Percentiles rank a stretch among this genome's conserved stretches.
Evolutionary conservation across 169 alveolate genomes (phyloP).

Genomic region (Plasmodium reichenowi): DNA sequence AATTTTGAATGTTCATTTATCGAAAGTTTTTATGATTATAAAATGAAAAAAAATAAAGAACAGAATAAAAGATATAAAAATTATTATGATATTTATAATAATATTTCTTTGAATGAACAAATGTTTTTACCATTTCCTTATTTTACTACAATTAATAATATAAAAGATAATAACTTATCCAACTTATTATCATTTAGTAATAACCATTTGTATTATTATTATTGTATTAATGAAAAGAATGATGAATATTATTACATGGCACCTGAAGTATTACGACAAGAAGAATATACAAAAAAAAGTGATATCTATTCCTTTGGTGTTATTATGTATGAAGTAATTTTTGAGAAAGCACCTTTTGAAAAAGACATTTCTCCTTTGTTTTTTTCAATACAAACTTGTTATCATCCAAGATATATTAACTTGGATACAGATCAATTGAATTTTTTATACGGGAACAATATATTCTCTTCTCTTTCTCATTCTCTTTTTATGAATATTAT

Average conservation of each 20-base stretch:
- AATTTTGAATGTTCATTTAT: conserved; percentile 45
- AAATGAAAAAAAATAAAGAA: background rate
- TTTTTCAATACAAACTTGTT: conserved; percentile 23
- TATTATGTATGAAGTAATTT: conserved; percentile 86
- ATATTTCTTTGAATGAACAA: background rate
- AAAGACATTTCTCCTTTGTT: conserved; percentile 19
- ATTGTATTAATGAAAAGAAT: background rate
- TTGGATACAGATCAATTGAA: conserved; percentile 23
- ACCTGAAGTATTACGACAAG: conserved; percentile 87
- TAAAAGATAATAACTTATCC: background rate
- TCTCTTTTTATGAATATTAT: conserved; percentile 19
- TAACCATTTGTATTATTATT: conserved; percentile 1
- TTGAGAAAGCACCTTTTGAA: conserved; percentile 22
- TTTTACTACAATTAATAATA: conserved; percentile 20
- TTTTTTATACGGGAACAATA: background rate
- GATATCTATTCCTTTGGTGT: conserved; percentile 89
- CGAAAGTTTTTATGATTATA: conserved; percentile 35
- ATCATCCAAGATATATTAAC: conserved; percentile 20
- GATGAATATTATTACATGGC: conserved; percentile 75
- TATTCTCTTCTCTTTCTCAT: conserved; percentile 4
- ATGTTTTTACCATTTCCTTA: conserved; percentile 35
- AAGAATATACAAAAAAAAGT: conserved; percentile 84
- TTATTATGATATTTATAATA: background rate
- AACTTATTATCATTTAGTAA: conserved; percentile 9
- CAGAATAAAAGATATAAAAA: background rate